Percentiles rank a stretch among this genome's conserved stretches.
Conservation (phyloP, 106 monocot species). For the Dactylorhiza incarnata region DNA sequence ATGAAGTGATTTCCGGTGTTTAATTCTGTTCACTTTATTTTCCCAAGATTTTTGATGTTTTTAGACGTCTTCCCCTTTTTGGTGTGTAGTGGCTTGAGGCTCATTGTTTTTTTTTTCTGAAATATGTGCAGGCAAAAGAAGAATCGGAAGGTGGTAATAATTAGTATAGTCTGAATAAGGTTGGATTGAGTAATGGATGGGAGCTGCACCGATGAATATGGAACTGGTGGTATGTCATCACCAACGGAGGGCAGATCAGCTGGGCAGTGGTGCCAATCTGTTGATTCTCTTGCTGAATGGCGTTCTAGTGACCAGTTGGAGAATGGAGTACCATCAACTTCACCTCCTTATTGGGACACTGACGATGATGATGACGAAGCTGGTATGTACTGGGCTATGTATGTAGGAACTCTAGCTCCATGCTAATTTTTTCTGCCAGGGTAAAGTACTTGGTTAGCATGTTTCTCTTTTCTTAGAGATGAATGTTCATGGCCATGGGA, state of each 20-base stretch:
- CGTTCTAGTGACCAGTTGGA: constrained; percentile 22
- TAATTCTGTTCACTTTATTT: no score
- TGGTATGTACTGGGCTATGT: constrained; percentile 3
- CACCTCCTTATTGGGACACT: constrained; percentile 23
- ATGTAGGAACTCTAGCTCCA: background rate
- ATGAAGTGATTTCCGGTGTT: no score
- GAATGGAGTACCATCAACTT: constrained; percentile 22
- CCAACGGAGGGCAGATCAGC: constrained; percentile 12
- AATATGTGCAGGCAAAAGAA: background rate
- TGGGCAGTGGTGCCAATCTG: constrained; percentile 15
- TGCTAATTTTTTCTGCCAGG: background rate
- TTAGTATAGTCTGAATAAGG: background rate
- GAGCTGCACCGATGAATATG: background rate
- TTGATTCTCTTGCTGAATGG: constrained; percentile 24
- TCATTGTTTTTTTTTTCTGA: background rate
- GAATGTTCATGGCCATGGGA: background rate
- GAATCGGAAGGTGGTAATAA: background rate
- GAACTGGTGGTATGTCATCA: background rate
- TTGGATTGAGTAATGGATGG: constrained; percentile 2
- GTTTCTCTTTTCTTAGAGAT: background rate
- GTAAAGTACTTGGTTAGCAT: background rate
- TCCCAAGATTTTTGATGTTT: background rate
- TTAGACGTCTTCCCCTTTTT: background rate
- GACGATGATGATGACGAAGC: constrained; percentile 16
- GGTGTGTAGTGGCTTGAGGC: background rate